These are phyloP conservation scores for Apiosordaria backusii DNA, from an alignment of 495 filamentous ascomycete species.

Conservation along the genomic window DNA sequence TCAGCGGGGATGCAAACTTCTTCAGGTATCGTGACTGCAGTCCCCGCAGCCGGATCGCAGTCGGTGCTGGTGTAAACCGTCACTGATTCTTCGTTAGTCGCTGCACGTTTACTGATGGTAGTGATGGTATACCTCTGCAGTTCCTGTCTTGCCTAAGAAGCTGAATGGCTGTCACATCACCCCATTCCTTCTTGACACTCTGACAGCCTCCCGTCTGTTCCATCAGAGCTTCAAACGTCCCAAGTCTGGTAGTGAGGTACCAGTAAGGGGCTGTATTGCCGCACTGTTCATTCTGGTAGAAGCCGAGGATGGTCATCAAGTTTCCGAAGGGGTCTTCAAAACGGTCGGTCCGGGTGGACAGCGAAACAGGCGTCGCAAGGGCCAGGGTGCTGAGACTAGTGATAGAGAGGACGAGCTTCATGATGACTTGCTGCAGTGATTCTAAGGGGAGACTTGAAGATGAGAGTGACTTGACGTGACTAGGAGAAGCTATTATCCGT, in stretches of 20 bases:
- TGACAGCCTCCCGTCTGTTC: background rate
- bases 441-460: no score
- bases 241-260: background rate
- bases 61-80: background rate
- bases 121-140: background rate
- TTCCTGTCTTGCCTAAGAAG: background rate
- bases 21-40: background rate
- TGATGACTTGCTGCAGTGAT: no score
- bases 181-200: background rate
- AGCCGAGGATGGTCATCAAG: background rate
- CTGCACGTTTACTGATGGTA: background rate
- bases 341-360: background rate
- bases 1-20: background rate
- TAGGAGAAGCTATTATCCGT: no score
- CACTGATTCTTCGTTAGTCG: background rate
- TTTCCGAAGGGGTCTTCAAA: no score
- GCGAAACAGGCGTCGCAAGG: background rate
- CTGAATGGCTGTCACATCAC: background rate
- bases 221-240: background rate
- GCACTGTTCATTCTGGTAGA: background rate
- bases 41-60: background rate
- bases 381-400: background rate
- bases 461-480: no score
- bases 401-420: background rate
- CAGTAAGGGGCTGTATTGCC: background rate